phyloP scores from a whole-genome alignment of 768 basidiomycete species.

The Trametes villosa region DNA sequence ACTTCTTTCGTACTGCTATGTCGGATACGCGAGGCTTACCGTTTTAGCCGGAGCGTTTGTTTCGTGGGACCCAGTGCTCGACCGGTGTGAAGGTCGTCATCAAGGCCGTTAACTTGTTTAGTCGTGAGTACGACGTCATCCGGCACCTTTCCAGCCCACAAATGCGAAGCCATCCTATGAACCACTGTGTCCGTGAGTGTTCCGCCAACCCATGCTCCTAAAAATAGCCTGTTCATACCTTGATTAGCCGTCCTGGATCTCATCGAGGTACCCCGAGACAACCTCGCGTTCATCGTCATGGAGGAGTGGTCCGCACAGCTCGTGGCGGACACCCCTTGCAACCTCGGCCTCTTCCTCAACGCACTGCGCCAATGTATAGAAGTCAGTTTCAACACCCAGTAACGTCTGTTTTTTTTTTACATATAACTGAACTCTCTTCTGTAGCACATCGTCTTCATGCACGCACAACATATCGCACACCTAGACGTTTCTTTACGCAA shows the following conservation, averaged over 20 bases:
- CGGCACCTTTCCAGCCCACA: conserved; percentile 57
- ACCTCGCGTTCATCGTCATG: conserved; percentile 73
- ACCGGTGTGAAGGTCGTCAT: conserved; percentile 61
- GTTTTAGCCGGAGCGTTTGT: conserved; percentile 68
- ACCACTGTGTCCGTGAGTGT: conserved; percentile 72
- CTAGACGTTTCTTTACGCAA: conserved; percentile 75
- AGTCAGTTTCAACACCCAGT: conserved; percentile 38
- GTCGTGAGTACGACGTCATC: conserved; percentile 66
- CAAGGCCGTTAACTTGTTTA: conserved; percentile 68
- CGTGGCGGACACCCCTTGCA: conserved; percentile 54
- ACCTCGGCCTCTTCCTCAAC: conserved; percentile 54
- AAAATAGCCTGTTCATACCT: conserved; percentile 7
- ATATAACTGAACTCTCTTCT: neutral
- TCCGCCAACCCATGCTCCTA: neutral
- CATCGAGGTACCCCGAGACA: conserved; percentile 55
- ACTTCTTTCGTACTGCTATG: neutral
- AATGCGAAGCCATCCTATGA: conserved; percentile 62
- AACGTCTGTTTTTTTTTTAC: neutral
- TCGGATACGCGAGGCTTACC: neutral
- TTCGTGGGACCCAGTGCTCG: conserved; percentile 60
- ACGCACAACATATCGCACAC: conserved; percentile 65
- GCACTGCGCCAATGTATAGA: conserved; percentile 72
- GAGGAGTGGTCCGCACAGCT: conserved; percentile 78
- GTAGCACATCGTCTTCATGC: conserved; percentile 75
- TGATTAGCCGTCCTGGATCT: conserved; percentile 65